phyloP scores from a whole-genome alignment of 345 rosid genomes.

The Boechera divaricarpa region DNA sequence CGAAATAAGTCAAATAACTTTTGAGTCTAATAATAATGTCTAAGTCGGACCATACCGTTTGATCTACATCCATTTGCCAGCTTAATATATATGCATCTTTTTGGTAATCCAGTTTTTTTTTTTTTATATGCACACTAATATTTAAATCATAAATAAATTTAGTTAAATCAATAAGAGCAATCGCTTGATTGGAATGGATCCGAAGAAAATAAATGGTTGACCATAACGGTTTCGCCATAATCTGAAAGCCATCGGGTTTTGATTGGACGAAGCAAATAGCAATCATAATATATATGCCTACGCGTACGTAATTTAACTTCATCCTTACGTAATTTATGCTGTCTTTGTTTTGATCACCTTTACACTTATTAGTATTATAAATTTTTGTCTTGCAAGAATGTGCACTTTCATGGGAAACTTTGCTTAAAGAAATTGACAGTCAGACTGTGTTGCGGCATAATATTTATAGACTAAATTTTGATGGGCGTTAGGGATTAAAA shows the following conservation, averaged over 20 bases:
- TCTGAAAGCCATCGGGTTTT: conserved; percentile 25
- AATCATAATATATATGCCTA: neutral
- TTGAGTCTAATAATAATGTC: no score
- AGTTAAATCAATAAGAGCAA: no score
- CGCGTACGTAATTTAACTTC: conserved; percentile 31
- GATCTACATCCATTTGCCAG: no score
- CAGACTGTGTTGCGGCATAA: conserved; percentile 1
- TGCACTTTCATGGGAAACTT: conserved; percentile 4
- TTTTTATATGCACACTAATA: no score
- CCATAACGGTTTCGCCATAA: conserved; percentile 30
- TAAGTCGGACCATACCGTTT: no score
- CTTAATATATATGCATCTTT: no score
- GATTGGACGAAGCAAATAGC: conserved; percentile 19
- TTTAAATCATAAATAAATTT: no score
- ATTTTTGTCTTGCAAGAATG: neutral
- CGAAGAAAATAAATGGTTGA: conserved; percentile 3
- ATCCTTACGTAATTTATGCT: conserved; percentile 23
- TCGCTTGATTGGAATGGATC: neutral
- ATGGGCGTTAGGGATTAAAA: neutral
- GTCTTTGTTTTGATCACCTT: conserved; percentile 13
- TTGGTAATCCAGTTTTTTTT: no score
- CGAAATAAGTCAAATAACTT: no score
- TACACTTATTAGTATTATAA: no score
- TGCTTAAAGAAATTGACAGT: conserved; percentile 3
- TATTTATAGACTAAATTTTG: neutral